Evolutionary conservation across 192 early-diverging fungal species (phyloP).

Genomic region (Kappamyces sp.): DNA sequence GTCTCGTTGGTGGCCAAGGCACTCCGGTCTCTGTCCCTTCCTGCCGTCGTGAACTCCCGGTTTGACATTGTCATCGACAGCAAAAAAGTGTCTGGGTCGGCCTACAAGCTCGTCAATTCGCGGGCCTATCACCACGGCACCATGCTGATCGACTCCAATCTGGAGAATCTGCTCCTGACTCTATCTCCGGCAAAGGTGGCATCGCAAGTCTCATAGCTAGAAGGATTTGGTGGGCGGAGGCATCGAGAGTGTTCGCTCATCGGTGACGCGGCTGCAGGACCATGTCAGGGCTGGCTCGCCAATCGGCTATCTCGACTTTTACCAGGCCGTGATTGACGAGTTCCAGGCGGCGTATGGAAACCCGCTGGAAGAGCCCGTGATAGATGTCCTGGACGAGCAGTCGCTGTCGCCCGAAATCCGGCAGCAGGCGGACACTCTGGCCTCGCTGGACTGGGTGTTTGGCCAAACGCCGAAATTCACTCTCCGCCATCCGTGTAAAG

Average conservation of each 20-base stretch:
- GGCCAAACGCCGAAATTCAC: slow-evolving; percentile 89
- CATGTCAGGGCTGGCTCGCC: slow-evolving; percentile 72
- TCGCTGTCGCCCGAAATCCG: not conserved
- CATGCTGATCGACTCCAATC: slow-evolving; percentile 91
- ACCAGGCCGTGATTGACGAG: slow-evolving; percentile 64
- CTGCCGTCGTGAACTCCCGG: slow-evolving; percentile 74
- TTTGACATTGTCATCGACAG: slow-evolving; percentile 84
- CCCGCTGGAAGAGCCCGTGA: slow-evolving; percentile 13
- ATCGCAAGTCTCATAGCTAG: slow-evolving; percentile 19
- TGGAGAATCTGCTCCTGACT: slow-evolving; percentile 45
- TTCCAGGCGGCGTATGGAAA: slow-evolving; percentile 59
- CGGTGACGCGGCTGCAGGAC: slow-evolving; percentile 74
- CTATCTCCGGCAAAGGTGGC: slow-evolving; percentile 32
- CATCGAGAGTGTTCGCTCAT: slow-evolving; percentile 83
- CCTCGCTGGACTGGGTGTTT: slow-evolving; percentile 83
- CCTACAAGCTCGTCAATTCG: slow-evolving; percentile 79
- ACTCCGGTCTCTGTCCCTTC: slow-evolving; percentile 72
- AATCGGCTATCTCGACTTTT: slow-evolving; percentile 80
- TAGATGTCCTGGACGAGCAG: slow-evolving; percentile 15
- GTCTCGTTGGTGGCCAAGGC: slow-evolving; percentile 68
- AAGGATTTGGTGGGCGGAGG: slow-evolving; percentile 72
- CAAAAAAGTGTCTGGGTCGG: slow-evolving; percentile 88
- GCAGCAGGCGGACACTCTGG: not conserved
- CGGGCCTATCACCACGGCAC: slow-evolving; percentile 96
- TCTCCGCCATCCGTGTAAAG: too few relatives aligned